Evolutionary conservation across 1,284 basidiomycete genomes (phyloP), one percentile per base, ranked within the genome.

Genomic region (Moesziomyces aphidis): DNA sequence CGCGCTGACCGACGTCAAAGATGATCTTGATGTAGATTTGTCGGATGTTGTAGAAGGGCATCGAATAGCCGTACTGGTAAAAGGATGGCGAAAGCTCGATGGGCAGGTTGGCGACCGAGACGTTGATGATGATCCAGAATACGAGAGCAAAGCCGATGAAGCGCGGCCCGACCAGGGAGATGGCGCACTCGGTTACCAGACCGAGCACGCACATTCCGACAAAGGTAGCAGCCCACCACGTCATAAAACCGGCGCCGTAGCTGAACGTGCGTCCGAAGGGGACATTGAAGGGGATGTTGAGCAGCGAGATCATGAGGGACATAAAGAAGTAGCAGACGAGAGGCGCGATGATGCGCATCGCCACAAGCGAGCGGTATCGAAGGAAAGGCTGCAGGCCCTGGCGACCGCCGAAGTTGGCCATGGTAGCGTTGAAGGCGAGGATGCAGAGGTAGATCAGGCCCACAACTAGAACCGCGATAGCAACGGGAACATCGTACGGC

Each of bases 371-470:
- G 11, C 73, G 62, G 54, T 61, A 66, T n/a, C 56, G 59, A 11
- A 83, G 62, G 56, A 73, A 77, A 6, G 64, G 66, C 42, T 78
- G 73, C 23, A 83, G 54, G 8, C 50, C 48, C 43, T 75, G 65
- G 3, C 82, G 79, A 6, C 61, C 47, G 5, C 43, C 63, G 17
- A 77, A 76, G 55, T 55, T 59, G 22, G 74, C 79, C 78, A 83
- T 75, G 15, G 77, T 78, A 0, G 71, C 39, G 54, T 76, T 85
- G 65, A 82, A 87, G 66, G 86, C 70, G 22, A 86, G 80, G 65
- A 93, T 92, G 56, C 90, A 85, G 48, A 91, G 86, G 85, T 92
- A 93, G 65, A 93, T 91, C 7, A 92, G 86, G 26, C 91, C 92
- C 26, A 93, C 91, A 65, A 91, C 91, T 45, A 89, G 88, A 48